phyloP scores from a whole-genome alignment of 371 early-diverging fungal genomes.

The Cladochytrium tenue region DNA sequence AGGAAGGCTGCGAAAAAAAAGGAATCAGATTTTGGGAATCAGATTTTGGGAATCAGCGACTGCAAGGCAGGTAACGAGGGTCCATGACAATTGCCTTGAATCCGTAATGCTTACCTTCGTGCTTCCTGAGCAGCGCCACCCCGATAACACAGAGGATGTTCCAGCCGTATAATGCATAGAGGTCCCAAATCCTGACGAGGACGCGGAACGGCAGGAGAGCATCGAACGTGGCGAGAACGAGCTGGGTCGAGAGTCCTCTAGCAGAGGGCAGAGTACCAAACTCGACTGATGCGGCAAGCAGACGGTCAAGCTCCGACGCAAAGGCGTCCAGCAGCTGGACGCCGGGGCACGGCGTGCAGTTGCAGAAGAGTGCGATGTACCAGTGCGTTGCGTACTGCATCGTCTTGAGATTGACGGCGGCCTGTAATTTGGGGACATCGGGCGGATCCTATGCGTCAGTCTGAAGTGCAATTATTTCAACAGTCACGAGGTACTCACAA shows the following conservation, averaged over 20 bases:
- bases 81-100: too few species aligned
- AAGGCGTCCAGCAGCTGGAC: not conserved
- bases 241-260: not conserved
- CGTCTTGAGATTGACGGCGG: not conserved
- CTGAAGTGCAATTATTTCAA: not conserved
- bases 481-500: not conserved
- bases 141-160: slow-evolving; percentile 13
- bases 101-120: slow-evolving; percentile 13
- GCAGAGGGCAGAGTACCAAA: not conserved
- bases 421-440: too few species aligned
- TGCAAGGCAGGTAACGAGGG: too few species aligned
- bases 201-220: slow-evolving; percentile 19
- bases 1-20: not conserved
- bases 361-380: slow-evolving; percentile 5
- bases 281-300: not conserved
- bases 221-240: not conserved
- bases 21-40: not conserved
- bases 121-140: slow-evolving; percentile 10
- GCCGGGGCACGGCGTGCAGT: slow-evolving; percentile 5
- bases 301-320: not conserved
- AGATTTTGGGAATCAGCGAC: too few species aligned
- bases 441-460: too few species aligned
- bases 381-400: slow-evolving; percentile 6
- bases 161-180: slow-evolving; percentile 12
- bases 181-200: slow-evolving; percentile 14